Evolutionary conservation across 1,284 basidiomycete species (phyloP).

Genomic region (Hypsizygus ulmarius): DNA sequence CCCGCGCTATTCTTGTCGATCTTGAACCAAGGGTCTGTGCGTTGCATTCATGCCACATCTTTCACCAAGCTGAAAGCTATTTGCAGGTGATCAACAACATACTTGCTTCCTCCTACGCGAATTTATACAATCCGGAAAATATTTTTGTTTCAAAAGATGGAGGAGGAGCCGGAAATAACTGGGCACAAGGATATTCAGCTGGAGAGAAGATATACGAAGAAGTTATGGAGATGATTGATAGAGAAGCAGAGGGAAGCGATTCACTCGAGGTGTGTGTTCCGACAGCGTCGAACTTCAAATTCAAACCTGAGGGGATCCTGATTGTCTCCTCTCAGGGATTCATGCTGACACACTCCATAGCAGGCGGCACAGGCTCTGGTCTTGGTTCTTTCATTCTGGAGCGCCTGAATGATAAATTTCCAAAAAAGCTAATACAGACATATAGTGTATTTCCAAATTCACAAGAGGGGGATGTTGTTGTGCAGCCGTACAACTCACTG

Average conservation of each 20-base stretch:
- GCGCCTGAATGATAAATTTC: conserved; percentile 95
- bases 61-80: conserved; percentile 6
- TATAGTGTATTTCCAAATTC: conserved; percentile 99
- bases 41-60: conserved; percentile 3
- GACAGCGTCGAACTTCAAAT: neutral
- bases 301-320: conserved; percentile 1
- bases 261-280: conserved; percentile 78
- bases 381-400: conserved; percentile 97
- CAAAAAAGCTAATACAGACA: conserved; percentile 98
- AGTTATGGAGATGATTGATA: conserved; percentile 98
- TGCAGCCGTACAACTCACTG: conserved; percentile 97
- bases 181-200: conserved; percentile 91
- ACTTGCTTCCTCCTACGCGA: conserved; percentile 86
- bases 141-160: conserved; percentile 95
- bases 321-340: conserved; percentile 75
- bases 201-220: conserved; percentile 96
- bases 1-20: conserved; percentile 94
- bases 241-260: conserved; percentile 98
- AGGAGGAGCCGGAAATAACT: conserved; percentile 98
- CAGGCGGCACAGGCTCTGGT: conserved; percentile 97
- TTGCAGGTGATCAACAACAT: conserved; percentile 94
- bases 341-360: conserved; percentile 98
- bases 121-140: conserved; percentile 98
- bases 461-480: conserved; percentile 89
- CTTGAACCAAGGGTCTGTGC: conserved; percentile 89